Evolutionary conservation across 2,329 filamentous ascomycete genomes (phyloP).

Genomic region (Didymella pinodella): DNA sequence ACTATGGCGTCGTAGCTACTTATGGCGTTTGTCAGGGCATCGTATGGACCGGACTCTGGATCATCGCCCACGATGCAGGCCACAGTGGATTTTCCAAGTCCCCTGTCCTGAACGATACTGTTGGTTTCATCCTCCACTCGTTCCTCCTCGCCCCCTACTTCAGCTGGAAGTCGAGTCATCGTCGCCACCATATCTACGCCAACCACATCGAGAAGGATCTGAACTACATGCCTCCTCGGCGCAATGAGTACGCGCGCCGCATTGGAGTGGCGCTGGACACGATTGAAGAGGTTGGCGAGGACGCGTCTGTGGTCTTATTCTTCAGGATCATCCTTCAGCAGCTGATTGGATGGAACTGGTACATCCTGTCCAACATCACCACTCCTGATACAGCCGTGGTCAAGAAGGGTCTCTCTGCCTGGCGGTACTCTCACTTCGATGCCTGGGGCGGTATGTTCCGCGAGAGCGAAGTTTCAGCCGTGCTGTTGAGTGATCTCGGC

Average conservation of each 20-base stretch:
- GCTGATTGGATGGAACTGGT: constrained; percentile 4
- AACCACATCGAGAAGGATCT: constrained; percentile 4
- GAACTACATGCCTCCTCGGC: constrained; percentile 1
- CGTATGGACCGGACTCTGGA: background rate
- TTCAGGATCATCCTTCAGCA: background rate
- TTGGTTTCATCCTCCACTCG: background rate
- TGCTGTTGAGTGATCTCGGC: no score
- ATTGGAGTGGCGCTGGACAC: background rate
- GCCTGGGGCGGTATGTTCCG: no score
- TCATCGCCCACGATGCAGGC: background rate
- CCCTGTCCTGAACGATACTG: background rate
- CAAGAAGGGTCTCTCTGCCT: no score
- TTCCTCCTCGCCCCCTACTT: constrained; percentile 3
- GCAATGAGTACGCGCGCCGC: background rate
- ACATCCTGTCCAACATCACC: background rate
- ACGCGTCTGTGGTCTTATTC: constrained; percentile 2
- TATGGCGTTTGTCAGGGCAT: background rate
- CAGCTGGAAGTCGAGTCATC: constrained; percentile 1
- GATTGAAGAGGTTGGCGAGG: constrained; percentile 1
- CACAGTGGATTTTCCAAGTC: background rate
- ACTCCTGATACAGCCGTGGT: no score
- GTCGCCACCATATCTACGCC: constrained; percentile 3
- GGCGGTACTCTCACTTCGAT: no score
- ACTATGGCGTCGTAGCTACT: background rate
- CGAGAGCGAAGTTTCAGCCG: no score